These are phyloP conservation scores for Hibiscus mutabilis DNA, from an alignment of 345 rosid species.

Conservation along the genomic window DNA sequence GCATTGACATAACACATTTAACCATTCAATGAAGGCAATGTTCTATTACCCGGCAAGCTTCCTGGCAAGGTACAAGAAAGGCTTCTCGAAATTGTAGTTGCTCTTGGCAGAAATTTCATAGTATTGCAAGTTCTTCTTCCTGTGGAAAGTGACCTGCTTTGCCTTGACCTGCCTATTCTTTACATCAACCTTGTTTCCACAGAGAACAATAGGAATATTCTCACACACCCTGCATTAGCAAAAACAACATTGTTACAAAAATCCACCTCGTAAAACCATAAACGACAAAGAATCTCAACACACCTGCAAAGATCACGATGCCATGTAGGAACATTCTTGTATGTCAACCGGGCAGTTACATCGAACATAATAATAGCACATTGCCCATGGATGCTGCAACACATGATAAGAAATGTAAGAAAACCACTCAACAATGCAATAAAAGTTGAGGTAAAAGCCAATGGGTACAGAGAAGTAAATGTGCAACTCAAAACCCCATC, in stretches of 20 bases:
- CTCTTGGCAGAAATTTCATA: slow-evolving; percentile 95
- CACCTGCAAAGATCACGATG: slow-evolving; percentile 96
- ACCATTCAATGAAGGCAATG: neutral
- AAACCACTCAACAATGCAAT: neutral
- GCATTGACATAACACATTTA: neutral
- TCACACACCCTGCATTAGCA: slow-evolving; percentile 60
- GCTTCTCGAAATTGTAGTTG: slow-evolving; percentile 90
- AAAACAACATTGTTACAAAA: neutral
- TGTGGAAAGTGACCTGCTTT: slow-evolving; percentile 83
- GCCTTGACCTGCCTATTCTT: slow-evolving; percentile 97
- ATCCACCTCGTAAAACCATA: neutral
- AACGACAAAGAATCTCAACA: neutral
- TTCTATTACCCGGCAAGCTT: slow-evolving; percentile 69
- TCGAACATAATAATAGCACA: slow-evolving; percentile 98
- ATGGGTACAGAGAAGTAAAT: neutral
- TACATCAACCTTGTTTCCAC: slow-evolving; percentile 93
- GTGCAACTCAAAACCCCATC: neutral
- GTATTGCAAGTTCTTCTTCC: slow-evolving; percentile 90
- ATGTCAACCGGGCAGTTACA: slow-evolving; percentile 89
- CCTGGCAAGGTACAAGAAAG: slow-evolving; percentile 83
- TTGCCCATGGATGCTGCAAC: slow-evolving; percentile 90
- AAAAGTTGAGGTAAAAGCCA: neutral
- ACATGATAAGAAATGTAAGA: neutral
- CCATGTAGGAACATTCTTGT: slow-evolving; percentile 99
- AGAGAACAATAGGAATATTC: slow-evolving; percentile 82